A percentile compares a stretch with the other conserved stretches of the same genome.
Evolutionary conservation across 306 rosid species (phyloP).

Genomic region (Medicago lupulina): DNA sequence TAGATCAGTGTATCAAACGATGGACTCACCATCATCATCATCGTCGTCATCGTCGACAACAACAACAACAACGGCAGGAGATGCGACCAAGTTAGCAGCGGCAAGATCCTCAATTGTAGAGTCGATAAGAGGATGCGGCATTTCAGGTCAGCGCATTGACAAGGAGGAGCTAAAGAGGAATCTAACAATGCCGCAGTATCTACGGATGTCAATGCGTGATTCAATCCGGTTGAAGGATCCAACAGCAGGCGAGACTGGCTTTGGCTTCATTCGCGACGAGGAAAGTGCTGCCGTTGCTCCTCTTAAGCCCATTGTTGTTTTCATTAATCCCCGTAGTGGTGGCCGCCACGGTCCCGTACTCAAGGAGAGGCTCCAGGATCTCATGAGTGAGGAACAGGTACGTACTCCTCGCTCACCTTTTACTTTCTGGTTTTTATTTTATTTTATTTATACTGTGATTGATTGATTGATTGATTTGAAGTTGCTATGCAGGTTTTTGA

Average conservation of each 20-base stretch:
- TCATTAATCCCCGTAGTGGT: slow-evolving; percentile 82
- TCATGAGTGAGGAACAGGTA: slow-evolving; percentile 90
- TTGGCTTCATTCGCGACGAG: not conserved
- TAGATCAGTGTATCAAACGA: slow-evolving; percentile 14
- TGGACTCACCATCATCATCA: slow-evolving; percentile 51
- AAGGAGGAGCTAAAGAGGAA: slow-evolving; percentile 65
- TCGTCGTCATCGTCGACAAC: slow-evolving; percentile 34
- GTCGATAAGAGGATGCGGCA: slow-evolving; percentile 66
- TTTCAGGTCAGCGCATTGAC: slow-evolving; percentile 57
- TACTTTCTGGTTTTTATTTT: not conserved
- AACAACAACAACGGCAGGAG: slow-evolving; percentile 44
- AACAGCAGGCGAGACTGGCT: slow-evolving; percentile 52
- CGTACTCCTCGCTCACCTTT: not conserved
- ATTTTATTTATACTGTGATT: slow-evolving; percentile 21
- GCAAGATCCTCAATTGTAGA: slow-evolving; percentile 62
- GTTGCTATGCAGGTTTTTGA: slow-evolving; percentile 75
- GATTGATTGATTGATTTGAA: slow-evolving; percentile 38
- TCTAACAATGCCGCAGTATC: slow-evolving; percentile 73
- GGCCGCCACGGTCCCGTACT: slow-evolving; percentile 84
- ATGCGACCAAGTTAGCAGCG: slow-evolving; percentile 44
- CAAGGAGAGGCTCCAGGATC: slow-evolving; percentile 73
- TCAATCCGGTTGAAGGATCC: slow-evolving; percentile 62
- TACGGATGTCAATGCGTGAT: slow-evolving; percentile 82
- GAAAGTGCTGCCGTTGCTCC: slow-evolving; percentile 45
- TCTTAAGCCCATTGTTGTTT: slow-evolving; percentile 67